These are phyloP conservation scores for Botrytis galanthina DNA, from an alignment of 2,329 filamentous ascomycete species.

Conservation along the genomic window DNA sequence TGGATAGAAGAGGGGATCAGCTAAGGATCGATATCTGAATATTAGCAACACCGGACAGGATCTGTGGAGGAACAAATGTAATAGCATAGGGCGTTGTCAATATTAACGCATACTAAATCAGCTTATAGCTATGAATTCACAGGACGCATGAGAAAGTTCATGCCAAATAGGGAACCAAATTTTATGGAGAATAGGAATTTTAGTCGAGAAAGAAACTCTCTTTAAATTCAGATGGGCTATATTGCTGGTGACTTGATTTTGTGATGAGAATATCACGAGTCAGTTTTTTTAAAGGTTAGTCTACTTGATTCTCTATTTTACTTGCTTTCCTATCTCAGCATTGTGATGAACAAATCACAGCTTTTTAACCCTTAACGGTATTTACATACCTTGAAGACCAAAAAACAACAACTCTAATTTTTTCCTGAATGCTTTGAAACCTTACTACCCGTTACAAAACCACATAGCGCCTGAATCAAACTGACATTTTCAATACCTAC, in stretches of 20 bases:
- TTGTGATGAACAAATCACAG: conserved; percentile 22
- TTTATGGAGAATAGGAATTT: conserved; percentile 14
- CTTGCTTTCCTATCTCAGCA: neutral
- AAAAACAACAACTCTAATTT: conserved; percentile 22
- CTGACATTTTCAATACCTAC: neutral
- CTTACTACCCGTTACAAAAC: neutral
- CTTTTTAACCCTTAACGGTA: conserved; percentile 22
- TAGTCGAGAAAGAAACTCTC: conserved; percentile 11
- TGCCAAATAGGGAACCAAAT: conserved; percentile 16
- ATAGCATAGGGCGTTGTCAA: conserved; percentile 15
- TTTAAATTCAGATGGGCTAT: neutral
- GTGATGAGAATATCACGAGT: conserved; percentile 6
- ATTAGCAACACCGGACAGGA: neutral
- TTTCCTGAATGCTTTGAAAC: conserved; percentile 17
- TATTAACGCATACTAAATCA: conserved; percentile 15
- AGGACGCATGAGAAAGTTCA: conserved; percentile 9
- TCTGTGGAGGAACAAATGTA: conserved; percentile 18
- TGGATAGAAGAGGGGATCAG: conserved; percentile 4
- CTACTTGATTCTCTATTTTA: neutral
- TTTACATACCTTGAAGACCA: conserved; percentile 18
- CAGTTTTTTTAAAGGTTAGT: conserved; percentile 10
- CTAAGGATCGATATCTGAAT: neutral
- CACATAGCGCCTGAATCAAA: neutral
- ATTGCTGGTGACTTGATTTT: conserved; percentile 18
- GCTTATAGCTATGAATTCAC: conserved; percentile 12